Percentiles rank a stretch among this genome's conserved stretches.
phyloP scores from a whole-genome alignment of 768 basidiomycete genomes.

The Macrolepiota fuliginosa region DNA sequence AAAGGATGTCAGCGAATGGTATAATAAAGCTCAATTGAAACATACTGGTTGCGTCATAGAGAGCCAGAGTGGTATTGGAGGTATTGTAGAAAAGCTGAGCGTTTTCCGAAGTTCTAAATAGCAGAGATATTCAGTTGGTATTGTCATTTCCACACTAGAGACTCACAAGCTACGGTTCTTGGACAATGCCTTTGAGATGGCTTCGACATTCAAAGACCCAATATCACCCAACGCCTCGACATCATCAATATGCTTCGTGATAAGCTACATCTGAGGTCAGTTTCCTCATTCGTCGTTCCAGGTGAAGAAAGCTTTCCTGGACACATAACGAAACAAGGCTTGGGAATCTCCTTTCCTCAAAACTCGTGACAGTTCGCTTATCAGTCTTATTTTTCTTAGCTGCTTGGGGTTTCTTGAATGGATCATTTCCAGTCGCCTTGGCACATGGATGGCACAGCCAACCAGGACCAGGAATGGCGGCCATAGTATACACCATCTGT shows the following conservation, averaged over 20 bases:
- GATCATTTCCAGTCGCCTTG: conserved; percentile 73
- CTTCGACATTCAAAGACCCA: conserved; percentile 79
- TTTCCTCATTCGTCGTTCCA: neutral
- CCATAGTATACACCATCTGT: conserved; percentile 85
- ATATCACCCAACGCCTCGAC: conserved; percentile 89
- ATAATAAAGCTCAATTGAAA: conserved; percentile 1
- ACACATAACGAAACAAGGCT: conserved; percentile 81
- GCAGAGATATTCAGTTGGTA: neutral
- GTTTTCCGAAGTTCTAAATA: conserved; percentile 69
- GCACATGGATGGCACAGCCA: conserved; percentile 86
- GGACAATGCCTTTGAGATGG: conserved; percentile 78
- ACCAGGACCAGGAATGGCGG: conserved; percentile 66
- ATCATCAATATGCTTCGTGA: conserved; percentile 84
- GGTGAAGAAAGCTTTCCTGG: conserved; percentile 42
- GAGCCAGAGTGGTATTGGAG: conserved; percentile 58
- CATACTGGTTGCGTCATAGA: conserved; percentile 92
- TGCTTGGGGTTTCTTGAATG: conserved; percentile 76
- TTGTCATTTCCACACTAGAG: conserved; percentile 7
- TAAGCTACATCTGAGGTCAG: conserved; percentile 45
- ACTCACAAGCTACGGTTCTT: conserved; percentile 81
- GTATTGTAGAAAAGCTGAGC: conserved; percentile 82
- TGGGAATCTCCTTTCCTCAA: conserved; percentile 69
- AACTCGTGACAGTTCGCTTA: conserved; percentile 62
- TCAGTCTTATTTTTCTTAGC: conserved; percentile 67
- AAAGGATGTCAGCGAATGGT: neutral